Percentiles rank a stretch among this genome's conserved stretches.
phyloP scores from a whole-genome alignment of 2,329 filamentous ascomycete genomes.

The Colletotrichum liriopes region DNA sequence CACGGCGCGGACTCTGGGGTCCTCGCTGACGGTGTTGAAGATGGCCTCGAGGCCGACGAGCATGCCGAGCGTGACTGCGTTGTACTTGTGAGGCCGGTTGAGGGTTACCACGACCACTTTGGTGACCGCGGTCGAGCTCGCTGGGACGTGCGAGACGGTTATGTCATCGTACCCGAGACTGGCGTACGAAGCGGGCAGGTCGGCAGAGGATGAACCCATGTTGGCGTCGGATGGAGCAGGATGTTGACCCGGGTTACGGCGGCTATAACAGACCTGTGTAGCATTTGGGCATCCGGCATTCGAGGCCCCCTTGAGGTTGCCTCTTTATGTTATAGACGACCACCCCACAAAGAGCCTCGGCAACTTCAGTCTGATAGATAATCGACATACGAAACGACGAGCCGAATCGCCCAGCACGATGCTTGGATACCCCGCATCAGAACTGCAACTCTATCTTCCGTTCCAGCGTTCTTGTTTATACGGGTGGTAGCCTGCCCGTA shows the following conservation, averaged over 20 bases:
- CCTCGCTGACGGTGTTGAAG: conserved; percentile 50
- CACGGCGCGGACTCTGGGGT: neutral
- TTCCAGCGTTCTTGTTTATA: too few relatives aligned
- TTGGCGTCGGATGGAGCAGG: neutral
- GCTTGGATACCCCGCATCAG: neutral
- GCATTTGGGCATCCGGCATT: neutral
- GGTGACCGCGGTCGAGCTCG: conserved; percentile 68
- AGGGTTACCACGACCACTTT: conserved; percentile 75
- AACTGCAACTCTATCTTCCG: neutral
- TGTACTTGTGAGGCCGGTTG: conserved; percentile 76
- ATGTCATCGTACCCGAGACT: neutral
- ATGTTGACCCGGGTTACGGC: too few relatives aligned
- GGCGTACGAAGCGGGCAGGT: neutral
- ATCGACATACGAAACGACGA: neutral
- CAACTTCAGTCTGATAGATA: neutral
- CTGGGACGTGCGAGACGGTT: conserved; percentile 62
- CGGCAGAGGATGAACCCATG: neutral
- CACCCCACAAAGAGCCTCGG: neutral
- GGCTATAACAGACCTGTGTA: neutral
- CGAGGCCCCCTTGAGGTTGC: too few relatives aligned
- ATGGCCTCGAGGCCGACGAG: conserved; percentile 71
- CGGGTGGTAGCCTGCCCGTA: neutral
- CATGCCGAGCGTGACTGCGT: conserved; percentile 79
- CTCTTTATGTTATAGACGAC: neutral
- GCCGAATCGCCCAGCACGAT: neutral